phyloP scores from a whole-genome alignment of 1,284 basidiomycete genomes.

The Cryptococcus sp. region DNA sequence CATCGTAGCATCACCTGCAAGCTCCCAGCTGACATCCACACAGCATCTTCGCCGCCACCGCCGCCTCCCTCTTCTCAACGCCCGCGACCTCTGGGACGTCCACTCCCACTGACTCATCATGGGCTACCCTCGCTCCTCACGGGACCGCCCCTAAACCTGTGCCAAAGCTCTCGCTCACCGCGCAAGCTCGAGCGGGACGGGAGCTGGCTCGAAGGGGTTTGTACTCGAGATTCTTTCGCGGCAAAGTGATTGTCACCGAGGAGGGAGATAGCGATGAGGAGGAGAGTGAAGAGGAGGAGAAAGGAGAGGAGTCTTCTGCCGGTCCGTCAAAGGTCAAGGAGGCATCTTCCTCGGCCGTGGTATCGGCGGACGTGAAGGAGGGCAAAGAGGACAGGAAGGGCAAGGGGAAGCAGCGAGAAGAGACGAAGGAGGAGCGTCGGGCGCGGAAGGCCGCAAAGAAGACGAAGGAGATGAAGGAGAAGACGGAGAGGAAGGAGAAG shows the following conservation, averaged over 20 bases:
- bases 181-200: constrained; percentile 66
- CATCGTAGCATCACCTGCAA: neutral
- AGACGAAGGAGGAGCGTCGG: neutral
- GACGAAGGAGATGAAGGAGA: constrained; percentile 18
- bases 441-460: constrained; percentile 18
- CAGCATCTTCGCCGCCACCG: constrained; percentile 72
- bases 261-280: constrained; percentile 13
- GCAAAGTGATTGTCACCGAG: constrained; percentile 58
- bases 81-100: constrained; percentile 7
- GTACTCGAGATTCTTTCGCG: constrained; percentile 76
- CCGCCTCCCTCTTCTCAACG: constrained; percentile 62
- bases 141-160: constrained; percentile 13
- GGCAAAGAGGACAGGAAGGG: constrained; percentile 3
- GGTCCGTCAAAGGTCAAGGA: neutral
- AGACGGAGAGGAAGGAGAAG: constrained; percentile 16
- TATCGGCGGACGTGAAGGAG: neutral
- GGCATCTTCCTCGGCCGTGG: neutral
- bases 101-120: constrained; percentile 33
- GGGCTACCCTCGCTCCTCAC: constrained; percentile 8
- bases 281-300: constrained; percentile 8
- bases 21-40: neutral
- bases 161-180: constrained; percentile 49
- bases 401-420: constrained; percentile 6
- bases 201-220: constrained; percentile 70
- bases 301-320: neutral